A percentile compares a stretch with the other conserved stretches of the same genome.
These are phyloP conservation scores for Penicillium arizonense DNA, from an alignment of 495 filamentous ascomycete species.

Conservation along the genomic window DNA sequence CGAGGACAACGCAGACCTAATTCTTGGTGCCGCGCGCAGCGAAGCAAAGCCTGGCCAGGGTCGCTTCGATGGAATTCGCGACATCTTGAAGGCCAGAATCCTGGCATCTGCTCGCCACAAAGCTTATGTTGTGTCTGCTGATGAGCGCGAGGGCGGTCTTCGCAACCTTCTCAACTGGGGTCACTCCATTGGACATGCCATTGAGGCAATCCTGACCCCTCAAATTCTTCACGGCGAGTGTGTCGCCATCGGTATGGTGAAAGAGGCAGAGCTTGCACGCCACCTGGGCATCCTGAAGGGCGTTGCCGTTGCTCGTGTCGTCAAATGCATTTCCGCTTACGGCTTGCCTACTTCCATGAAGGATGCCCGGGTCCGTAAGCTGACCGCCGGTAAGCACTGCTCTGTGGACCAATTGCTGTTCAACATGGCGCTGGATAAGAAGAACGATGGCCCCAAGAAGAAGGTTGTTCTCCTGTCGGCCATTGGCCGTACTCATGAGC, in stretches of 20 bases:
- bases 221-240: conserved; percentile 94
- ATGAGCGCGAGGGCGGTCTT: conserved; percentile 92
- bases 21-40: conserved; percentile 68
- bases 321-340: conserved; percentile 92
- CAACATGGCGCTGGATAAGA: conserved; percentile 98
- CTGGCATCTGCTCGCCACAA: conserved; percentile 87
- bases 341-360: conserved; percentile 83
- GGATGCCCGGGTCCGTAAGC: conserved; percentile 78
- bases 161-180: conserved; percentile 96
- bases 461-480: conserved; percentile 93
- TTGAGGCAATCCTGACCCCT: conserved; percentile 91
- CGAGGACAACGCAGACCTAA: conserved; percentile 72
- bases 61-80: conserved; percentile 66
- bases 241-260: conserved; percentile 97
- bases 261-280: conserved; percentile 90
- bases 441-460: conserved; percentile 94
- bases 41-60: conserved; percentile 50
- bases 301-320: conserved; percentile 82
- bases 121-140: conserved; percentile 86
- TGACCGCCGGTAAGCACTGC: conserved; percentile 85
- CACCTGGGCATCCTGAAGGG: conserved; percentile 85
- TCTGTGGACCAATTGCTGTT: conserved; percentile 83
- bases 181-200: conserved; percentile 96
- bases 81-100: conserved; percentile 81
- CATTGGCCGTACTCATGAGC: conserved; percentile 85